Conservation (phyloP, 2,329 filamentous ascomycete species). For the Tolypocladium album region DNA sequence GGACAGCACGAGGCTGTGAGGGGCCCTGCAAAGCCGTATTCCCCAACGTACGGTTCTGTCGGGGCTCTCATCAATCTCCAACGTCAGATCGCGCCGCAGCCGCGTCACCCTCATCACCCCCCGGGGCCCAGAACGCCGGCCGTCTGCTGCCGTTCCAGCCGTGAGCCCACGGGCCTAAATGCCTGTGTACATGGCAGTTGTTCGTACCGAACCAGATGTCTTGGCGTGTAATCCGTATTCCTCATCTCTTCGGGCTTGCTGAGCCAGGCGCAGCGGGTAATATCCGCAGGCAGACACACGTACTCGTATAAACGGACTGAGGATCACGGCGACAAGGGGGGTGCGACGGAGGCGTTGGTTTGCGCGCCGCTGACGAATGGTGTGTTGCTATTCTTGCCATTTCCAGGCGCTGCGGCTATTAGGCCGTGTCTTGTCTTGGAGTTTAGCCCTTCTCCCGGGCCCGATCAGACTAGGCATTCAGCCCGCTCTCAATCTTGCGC, state of each 20-base stretch:
- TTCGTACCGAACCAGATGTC: not conserved
- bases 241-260: not conserved
- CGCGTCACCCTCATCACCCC: not conserved
- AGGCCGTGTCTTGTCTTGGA: not conserved
- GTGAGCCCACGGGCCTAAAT: not conserved
- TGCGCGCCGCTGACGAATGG: not conserved
- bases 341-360: not conserved
- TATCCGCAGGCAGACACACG: not conserved
- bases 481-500: not conserved
- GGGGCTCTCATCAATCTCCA: not conserved
- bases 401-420: not conserved
- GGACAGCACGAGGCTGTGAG: not conserved
- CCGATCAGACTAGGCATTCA: not conserved
- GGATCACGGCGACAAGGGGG: not conserved
- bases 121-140: not conserved
- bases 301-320: not conserved
- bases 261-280: not conserved
- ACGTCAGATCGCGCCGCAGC: not conserved
- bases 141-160: not conserved
- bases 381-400: not conserved
- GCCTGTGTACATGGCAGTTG: not conserved
- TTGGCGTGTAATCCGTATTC: not conserved
- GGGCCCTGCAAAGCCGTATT: not conserved
- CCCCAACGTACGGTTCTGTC: not conserved
- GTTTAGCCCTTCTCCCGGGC: not conserved